These are phyloP conservation scores for Suillus luteus DNA, from an alignment of 768 basidiomycete genomes.

Conservation along the genomic window DNA sequence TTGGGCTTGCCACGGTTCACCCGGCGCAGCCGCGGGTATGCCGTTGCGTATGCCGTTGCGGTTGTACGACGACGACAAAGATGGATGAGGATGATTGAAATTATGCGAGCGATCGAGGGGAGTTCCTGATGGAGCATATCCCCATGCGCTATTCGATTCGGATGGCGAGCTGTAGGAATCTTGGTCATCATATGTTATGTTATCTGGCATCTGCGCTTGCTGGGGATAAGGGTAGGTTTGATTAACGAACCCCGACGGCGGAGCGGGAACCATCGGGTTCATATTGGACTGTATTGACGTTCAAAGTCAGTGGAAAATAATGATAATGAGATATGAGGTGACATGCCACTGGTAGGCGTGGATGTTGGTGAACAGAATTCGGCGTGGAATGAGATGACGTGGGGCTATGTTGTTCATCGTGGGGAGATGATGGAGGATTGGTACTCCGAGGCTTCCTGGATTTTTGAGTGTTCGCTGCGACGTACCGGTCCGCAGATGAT, in stretches of 20 bases:
- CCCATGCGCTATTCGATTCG: slow-evolving; percentile 56
- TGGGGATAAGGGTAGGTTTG: slow-evolving; percentile 49
- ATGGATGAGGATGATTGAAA: slow-evolving; percentile 49
- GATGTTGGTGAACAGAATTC: slow-evolving; percentile 44
- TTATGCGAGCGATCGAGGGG: slow-evolving; percentile 41
- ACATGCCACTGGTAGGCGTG: slow-evolving; percentile 38
- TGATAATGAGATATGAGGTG: slow-evolving; percentile 38
- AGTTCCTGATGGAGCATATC: slow-evolving; percentile 40
- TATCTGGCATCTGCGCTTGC: slow-evolving; percentile 41
- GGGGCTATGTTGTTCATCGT: slow-evolving; percentile 45
- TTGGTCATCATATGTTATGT: slow-evolving; percentile 43
- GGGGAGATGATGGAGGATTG: slow-evolving; percentile 36
- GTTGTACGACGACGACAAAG: slow-evolving; percentile 51
- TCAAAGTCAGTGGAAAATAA: slow-evolving; percentile 9
- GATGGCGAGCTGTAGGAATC: slow-evolving; percentile 45
- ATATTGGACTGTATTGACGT: slow-evolving; percentile 28
- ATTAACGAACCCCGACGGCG: slow-evolving; percentile 39
- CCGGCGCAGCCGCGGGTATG: slow-evolving; percentile 19
- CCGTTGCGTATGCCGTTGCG: slow-evolving; percentile 36
- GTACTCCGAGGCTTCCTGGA: slow-evolving; percentile 40
- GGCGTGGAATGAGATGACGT: slow-evolving; percentile 50
- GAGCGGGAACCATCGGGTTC: slow-evolving; percentile 41
- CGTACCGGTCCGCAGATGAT: slow-evolving; percentile 66
- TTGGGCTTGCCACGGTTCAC: slow-evolving; percentile 29
- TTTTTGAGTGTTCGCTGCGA: slow-evolving; percentile 42